Conservation (phyloP, 2,329 filamentous ascomycete species). For the Macrophomina pseudophaseolina region DNA sequence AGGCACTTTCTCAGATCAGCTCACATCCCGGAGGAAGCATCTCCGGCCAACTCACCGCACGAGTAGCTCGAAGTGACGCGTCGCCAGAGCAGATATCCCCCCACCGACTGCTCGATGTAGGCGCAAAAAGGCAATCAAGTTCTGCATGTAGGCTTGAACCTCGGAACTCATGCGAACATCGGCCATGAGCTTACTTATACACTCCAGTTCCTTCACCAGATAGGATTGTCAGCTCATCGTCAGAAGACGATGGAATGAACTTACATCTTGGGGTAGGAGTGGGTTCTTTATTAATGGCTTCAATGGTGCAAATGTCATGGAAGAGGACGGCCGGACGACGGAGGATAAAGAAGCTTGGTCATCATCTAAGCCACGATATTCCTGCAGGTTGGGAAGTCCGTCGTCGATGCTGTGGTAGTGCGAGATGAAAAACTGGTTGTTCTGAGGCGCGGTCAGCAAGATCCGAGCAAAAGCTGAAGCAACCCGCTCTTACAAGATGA, state of each 20-base stretch:
- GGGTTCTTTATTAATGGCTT: conserved; percentile 32
- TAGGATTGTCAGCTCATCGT: neutral
- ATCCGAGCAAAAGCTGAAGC: neutral
- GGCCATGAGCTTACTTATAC: conserved; percentile 63
- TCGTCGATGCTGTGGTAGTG: conserved; percentile 78
- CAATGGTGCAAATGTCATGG: conserved; percentile 24
- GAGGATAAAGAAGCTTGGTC: conserved; percentile 44
- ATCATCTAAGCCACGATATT: conserved; percentile 43
- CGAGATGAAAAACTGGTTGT: conserved; percentile 85
- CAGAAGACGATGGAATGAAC: conserved; percentile 24
- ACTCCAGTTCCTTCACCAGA: conserved; percentile 56
- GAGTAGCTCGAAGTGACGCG: conserved; percentile 74
- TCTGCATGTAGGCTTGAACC: conserved; percentile 81
- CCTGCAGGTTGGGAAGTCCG: conserved; percentile 77
- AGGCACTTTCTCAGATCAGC: conserved; percentile 56
- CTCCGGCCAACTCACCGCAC: conserved; percentile 55
- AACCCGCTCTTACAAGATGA: conserved; percentile 45
- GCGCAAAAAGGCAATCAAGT: conserved; percentile 84
- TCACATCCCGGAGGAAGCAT: neutral
- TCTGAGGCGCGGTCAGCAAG: conserved; percentile 58
- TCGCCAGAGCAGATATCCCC: conserved; percentile 78
- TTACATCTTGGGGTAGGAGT: conserved; percentile 53
- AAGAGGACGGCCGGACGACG: conserved; percentile 41
- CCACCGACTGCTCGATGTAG: conserved; percentile 83
- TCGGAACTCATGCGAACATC: conserved; percentile 73